Base-by-base conservation (phyloP, 2,329 filamentous ascomycete species). In the Beauveria sp. region DNA sequence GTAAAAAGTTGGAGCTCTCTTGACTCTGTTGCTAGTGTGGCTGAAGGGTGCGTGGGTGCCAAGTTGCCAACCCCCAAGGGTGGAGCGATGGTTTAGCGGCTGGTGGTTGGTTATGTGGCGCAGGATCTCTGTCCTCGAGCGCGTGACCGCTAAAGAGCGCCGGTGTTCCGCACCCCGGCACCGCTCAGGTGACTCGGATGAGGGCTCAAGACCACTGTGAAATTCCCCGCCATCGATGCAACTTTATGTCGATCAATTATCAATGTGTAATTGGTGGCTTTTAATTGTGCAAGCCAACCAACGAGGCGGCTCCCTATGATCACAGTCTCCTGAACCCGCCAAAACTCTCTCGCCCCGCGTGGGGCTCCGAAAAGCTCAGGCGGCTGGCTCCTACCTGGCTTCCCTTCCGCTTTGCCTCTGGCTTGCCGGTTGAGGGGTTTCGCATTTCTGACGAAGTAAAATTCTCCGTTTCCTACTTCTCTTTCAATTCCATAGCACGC, bases 331-430 rank as follows among this genome's bases (percentile, higher is more conserved):
- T 20, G 37, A 59, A 48, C 56, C 56, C 56, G 56, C 56, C 48
- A 53, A 44, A n/a, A 24, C 43, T 24, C 40, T 26, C 22, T 26
- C 28, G 58, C 58, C 59, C 59, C 59, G 59, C 59, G 52, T 55
- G 34, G 52, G 30, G 44, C 52, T 37, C 56, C 37, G 51, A 55
- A 55, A 50, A 48, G 59, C 44, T 18, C 43, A 40, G 50, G 30
- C 59, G 26, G 41, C 28, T 37, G 34, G 34, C 34, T 37, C 34
- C 51, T 6, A 51, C 20, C 40, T 61, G 60, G 62, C 62, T 64
- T 60, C 61, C 40, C 60, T 54, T 65, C 60, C 60, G 63, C 62
- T 62, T 57, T 62, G 52, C 7, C 12, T 55, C 44, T 24, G 18
- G 30, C 24, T 28, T 46, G 37, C 40, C 56, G 37, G 14, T 59